Evolutionary conservation across 2,329 filamentous ascomycete species (phyloP), one percentile per base, ranked within the genome.

Genomic region (Aureobasidium lini): DNA sequence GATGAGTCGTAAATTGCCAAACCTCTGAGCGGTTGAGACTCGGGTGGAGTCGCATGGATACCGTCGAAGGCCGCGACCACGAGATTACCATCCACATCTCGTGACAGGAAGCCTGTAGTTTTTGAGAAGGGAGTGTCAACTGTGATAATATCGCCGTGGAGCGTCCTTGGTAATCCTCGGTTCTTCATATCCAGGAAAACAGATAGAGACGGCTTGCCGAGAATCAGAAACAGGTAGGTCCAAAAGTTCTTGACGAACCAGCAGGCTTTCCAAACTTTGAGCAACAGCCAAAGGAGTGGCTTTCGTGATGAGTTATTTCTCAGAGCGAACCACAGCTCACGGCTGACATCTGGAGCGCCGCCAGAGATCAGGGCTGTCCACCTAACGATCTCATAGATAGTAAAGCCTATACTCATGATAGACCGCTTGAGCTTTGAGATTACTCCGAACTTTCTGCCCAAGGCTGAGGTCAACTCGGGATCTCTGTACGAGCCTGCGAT

Each of bases 241-340:
- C 52, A 58, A 6, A 59, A 29, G n/a, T 63, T 63, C 43, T 62
- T 63, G 15, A 61, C 23, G 39, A 34, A 54, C 62, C 60, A 63
- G 48, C 62, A 63, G 8, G 57, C 7, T 32, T 63, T 63, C 62
- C 62, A 63, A 37, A 56, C 36, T 39, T 63, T 61, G n/a, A 63
- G 57, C 18, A 63, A 18, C 6, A 31, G 42, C 62, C 62, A 63
- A 10, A 63, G 47, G 9, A 54, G 16, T 28, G 49, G 15, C 8
- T 18, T 34, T 23, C 57, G 62, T 6, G 56, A 40, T 18, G 47
- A 44, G 11, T 58, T 54, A 6, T 49, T 16, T 7, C 57, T 53
- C 9, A 62, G 18, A 7, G 60, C 53, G 39, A 57, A 62, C 60
- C 62, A 61, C 15, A 63, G 42, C 44, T 63, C 62, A 16, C 60